These are phyloP conservation scores for Metschnikowia vanudenii DNA, from an alignment of 805 yeast genomes.

Conservation along the genomic window DNA sequence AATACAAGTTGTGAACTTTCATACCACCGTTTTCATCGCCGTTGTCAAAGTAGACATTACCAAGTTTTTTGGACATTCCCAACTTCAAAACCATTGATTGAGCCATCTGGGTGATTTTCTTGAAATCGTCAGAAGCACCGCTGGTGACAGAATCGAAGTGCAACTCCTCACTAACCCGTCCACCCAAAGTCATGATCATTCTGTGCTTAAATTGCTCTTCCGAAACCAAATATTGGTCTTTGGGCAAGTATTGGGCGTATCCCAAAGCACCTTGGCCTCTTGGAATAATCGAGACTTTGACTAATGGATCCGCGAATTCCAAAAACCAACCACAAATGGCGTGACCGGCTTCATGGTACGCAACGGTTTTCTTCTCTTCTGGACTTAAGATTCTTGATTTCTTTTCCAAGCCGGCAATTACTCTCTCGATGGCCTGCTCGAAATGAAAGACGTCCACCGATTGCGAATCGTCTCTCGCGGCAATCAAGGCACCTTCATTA, in stretches of 20 bases:
- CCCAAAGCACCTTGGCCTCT: constrained; percentile 97
- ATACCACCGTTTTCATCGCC: constrained; percentile 48
- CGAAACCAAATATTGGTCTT: constrained; percentile 78
- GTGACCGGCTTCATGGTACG: constrained; percentile 98
- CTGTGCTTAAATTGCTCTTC: constrained; percentile 79
- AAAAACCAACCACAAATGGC: constrained; percentile 98
- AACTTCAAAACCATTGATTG: constrained; percentile 86
- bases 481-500: constrained; percentile 96
- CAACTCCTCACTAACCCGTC: constrained; percentile 93
- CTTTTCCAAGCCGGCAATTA: constrained; percentile 93
- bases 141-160: constrained; percentile 90
- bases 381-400: constrained; percentile 79
- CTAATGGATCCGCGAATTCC: constrained; percentile 85
- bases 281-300: constrained; percentile 95
- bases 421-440: constrained; percentile 96
- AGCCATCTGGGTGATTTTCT: constrained; percentile 93
- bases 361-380: constrained; percentile 86
- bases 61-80: constrained; percentile 89
- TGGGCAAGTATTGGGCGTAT: constrained; percentile 95
- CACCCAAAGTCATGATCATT: constrained; percentile 97
- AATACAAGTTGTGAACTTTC: constrained; percentile 78
- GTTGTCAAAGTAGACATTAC: constrained; percentile 76
- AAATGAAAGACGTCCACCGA: constrained; percentile 75
- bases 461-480: constrained; percentile 79
- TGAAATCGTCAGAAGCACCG: constrained; percentile 96